Evolutionary conservation across 805 yeast genomes (phyloP).

Genomic region (Saccharomycopsis schoenii): DNA sequence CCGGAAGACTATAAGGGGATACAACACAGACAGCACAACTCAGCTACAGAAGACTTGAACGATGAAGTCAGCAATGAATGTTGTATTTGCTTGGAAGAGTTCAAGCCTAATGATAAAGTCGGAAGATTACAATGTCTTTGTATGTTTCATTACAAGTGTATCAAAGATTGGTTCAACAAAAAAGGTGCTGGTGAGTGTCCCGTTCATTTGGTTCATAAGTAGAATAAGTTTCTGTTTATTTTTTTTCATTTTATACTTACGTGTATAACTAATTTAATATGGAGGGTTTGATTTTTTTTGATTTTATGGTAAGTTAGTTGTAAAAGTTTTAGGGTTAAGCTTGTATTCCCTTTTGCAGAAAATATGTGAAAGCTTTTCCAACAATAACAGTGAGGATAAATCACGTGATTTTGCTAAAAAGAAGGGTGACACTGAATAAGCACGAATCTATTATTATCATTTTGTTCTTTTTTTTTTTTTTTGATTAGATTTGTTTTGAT

Average conservation of each 20-base stretch:
- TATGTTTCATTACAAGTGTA: constrained; percentile 86
- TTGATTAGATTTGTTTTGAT: too few species aligned
- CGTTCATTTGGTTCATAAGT: constrained; percentile 48
- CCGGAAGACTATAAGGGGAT: constrained; percentile 18
- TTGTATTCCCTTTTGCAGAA: too few species aligned
- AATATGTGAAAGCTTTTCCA: too few species aligned
- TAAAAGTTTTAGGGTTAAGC: too few species aligned
- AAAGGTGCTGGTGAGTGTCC: constrained; percentile 86
- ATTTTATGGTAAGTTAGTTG: too few species aligned
- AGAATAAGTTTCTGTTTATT: background rate
- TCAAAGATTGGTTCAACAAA: constrained; percentile 80
- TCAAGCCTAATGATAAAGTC: constrained; percentile 76
- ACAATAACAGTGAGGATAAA: too few species aligned
- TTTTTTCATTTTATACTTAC: background rate
- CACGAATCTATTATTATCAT: too few species aligned
- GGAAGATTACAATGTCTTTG: constrained; percentile 92
- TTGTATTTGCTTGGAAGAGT: constrained; percentile 87
- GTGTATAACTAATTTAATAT: background rate
- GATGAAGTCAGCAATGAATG: constrained; percentile 54
- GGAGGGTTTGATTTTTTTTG: background rate
- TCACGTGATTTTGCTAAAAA: too few species aligned
- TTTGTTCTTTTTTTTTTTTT: too few species aligned
- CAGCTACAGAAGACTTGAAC: background rate
- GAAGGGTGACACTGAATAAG: too few species aligned
- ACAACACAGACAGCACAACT: background rate